A percentile compares a stretch with the other conserved stretches of the same genome.
Evolutionary conservation across 164 flowering plant genomes (phyloP).

Genomic region (Echeveria elegans): DNA sequence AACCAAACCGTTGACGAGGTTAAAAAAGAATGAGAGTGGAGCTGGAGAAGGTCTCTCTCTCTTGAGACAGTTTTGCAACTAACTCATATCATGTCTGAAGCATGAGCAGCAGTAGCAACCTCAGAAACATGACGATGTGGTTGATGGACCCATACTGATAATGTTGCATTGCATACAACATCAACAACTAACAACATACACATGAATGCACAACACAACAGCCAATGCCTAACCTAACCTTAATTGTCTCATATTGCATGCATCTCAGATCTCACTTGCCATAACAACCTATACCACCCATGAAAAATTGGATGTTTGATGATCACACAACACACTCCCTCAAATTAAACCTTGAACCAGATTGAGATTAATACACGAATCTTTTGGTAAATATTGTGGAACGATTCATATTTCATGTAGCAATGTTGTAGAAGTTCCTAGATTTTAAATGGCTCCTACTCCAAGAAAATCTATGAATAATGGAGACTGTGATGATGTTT

Average conservation of each 20-base stretch:
- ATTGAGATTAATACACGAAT: neutral
- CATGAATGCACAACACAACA: neutral
- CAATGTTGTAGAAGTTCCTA: constrained; percentile 10
- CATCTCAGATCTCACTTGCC: neutral
- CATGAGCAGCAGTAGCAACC: constrained; percentile 2
- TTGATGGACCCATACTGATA: neutral
- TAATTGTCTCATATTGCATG: neutral
- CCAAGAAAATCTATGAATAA: constrained; percentile 81
- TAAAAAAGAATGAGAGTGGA: neutral
- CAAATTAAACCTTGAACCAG: too few species aligned
- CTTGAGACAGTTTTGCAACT: constrained; percentile 1
- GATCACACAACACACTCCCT: too few species aligned
- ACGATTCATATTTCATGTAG: neutral
- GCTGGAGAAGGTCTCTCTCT: neutral
- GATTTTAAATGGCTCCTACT: constrained; percentile 70
- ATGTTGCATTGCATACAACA: neutral
- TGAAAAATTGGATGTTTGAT: too few species aligned
- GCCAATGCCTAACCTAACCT: constrained; percentile 1
- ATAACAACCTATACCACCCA: too few species aligned
- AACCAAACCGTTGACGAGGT: too few species aligned
- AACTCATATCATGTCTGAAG: neutral
- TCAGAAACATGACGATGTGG: neutral
- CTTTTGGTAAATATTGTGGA: neutral
- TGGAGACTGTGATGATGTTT: constrained; percentile 12
- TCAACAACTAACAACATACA: neutral